Percentiles rank a stretch among this genome's conserved stretches.
Evolutionary conservation across 495 filamentous ascomycete genomes (phyloP).

Genomic region (Penicillium cinerascens): DNA sequence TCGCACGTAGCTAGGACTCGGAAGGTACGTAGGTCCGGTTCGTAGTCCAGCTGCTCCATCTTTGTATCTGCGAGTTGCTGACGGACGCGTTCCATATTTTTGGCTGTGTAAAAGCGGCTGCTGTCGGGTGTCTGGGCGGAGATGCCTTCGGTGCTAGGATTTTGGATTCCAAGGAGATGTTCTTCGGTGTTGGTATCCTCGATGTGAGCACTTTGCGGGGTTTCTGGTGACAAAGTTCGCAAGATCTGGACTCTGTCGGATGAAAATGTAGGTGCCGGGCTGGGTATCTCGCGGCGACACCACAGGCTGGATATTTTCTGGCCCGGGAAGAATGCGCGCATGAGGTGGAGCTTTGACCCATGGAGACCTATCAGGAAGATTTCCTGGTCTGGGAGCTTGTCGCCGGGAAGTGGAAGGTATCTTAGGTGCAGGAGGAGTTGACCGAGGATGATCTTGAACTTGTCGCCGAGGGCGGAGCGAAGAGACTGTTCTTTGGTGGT

Average conservation of each 20-base stretch:
- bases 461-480: conserved; percentile 12
- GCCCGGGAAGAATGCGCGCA: conserved; percentile 30
- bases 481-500: conserved; percentile 16
- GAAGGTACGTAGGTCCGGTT: conserved; percentile 17
- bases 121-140: neutral
- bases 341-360: conserved; percentile 29
- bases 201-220: neutral
- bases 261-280: neutral
- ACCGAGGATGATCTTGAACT: conserved; percentile 30
- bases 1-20: conserved; percentile 25
- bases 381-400: conserved; percentile 34
- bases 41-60: conserved; percentile 14
- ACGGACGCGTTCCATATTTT: conserved; percentile 21
- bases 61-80: conserved; percentile 16
- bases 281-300: conserved; percentile 18
- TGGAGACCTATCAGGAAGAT: conserved; percentile 30
- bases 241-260: neutral
- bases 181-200: neutral
- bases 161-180: neutral
- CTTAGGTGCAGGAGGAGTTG: conserved; percentile 25
- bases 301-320: conserved; percentile 26
- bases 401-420: conserved; percentile 16
- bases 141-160: neutral
- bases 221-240: neutral
- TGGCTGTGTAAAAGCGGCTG: conserved; percentile 17